These are phyloP conservation scores for Aspergillus persii DNA, from an alignment of 2,329 filamentous ascomycete genomes.

Conservation along the genomic window DNA sequence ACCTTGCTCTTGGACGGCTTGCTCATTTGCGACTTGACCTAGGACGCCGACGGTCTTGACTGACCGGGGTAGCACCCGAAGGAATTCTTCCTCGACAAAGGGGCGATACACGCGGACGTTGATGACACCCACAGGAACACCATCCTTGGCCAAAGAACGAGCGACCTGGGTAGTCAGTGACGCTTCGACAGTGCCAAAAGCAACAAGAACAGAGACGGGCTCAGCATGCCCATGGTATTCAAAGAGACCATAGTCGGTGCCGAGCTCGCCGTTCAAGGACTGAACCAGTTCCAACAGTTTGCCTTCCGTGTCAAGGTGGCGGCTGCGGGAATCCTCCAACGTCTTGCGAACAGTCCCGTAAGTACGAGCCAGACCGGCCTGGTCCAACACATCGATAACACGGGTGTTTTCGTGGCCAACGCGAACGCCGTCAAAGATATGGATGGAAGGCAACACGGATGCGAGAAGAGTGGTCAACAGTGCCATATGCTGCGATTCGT, in stretches of 20 bases:
- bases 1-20: constrained; percentile 70
- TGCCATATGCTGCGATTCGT: constrained; percentile 94
- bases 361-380: constrained; percentile 64
- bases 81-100: constrained; percentile 91
- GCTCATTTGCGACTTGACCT: constrained; percentile 77
- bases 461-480: constrained; percentile 82
- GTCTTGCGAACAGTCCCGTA: constrained; percentile 67
- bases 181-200: constrained; percentile 88
- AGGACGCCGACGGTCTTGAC: constrained; percentile 77
- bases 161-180: constrained; percentile 82
- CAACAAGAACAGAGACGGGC: constrained; percentile 80
- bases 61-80: constrained; percentile 73
- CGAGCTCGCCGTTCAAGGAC: constrained; percentile 84
- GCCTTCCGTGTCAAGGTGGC: constrained; percentile 67
- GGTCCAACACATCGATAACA: constrained; percentile 77
- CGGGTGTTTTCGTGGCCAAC: constrained; percentile 79
- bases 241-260: constrained; percentile 88
- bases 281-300: constrained; percentile 69
- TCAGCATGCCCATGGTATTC: constrained; percentile 86
- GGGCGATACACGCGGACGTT: constrained; percentile 93
- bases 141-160: constrained; percentile 66
- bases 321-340: constrained; percentile 63
- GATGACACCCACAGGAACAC: constrained; percentile 78
- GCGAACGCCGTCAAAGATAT: constrained; percentile 83
- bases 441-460: constrained; percentile 74